A percentile compares a stretch with the other conserved stretches of the same genome.
These are phyloP conservation scores for Tuber borchii DNA, from an alignment of 495 filamentous ascomycete species.

Conservation along the genomic window DNA sequence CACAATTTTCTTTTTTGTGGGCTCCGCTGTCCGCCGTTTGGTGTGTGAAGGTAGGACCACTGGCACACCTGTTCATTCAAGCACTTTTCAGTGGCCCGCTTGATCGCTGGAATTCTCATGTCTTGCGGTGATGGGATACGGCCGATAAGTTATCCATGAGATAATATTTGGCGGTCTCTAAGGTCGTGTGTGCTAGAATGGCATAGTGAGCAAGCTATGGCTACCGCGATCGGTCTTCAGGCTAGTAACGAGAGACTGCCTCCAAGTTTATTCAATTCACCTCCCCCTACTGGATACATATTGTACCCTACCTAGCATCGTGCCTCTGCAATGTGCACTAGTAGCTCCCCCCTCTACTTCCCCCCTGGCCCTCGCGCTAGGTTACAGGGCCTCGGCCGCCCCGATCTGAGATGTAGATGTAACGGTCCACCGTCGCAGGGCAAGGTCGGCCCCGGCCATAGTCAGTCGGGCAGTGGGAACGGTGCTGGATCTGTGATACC, in stretches of 20 bases:
- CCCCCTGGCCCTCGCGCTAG: constrained; percentile 20
- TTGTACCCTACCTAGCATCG: not conserved
- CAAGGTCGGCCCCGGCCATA: constrained; percentile 35
- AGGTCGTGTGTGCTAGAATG: not conserved
- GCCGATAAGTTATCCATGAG: not conserved
- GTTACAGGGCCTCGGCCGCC: constrained; percentile 31
- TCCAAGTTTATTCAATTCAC: not conserved
- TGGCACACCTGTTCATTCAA: not conserved
- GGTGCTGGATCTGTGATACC: not conserved
- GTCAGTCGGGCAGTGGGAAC: not conserved
- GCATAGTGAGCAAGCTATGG: not conserved
- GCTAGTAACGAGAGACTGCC: not conserved
- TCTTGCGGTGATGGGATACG: not conserved
- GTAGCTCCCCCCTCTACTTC: constrained; percentile 19
- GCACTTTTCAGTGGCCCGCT: not conserved
- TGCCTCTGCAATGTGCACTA: constrained; percentile 1
- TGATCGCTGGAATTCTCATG: not conserved
- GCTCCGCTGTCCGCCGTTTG: not conserved
- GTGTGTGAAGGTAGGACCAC: not conserved
- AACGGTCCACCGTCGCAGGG: constrained; percentile 16
- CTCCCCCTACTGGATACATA: not conserved
- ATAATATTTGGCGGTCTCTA: not conserved
- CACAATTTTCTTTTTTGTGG: not conserved
- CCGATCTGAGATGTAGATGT: constrained; percentile 38
- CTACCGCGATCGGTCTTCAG: not conserved